A percentile compares a stretch with the other conserved stretches of the same genome.
phyloP scores from a whole-genome alignment of 202 grass and related monocot species.

The Eragrostis tef region DNA sequence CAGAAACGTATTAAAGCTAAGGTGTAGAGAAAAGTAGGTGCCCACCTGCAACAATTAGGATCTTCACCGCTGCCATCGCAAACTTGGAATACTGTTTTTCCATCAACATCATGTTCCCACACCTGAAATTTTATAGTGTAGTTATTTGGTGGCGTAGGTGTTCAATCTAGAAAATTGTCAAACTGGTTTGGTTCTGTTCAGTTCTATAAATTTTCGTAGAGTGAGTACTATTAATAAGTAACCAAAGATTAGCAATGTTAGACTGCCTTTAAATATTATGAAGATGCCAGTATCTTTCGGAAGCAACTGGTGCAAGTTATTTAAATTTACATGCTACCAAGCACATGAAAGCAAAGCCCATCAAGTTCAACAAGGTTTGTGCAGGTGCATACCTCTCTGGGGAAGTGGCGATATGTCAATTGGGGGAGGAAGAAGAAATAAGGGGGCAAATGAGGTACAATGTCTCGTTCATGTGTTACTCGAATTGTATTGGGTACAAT shows the following conservation, averaged over 20 bases:
- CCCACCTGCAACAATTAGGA: conserved; percentile 72
- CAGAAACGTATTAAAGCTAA: conserved; percentile 3
- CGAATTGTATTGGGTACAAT: conserved; percentile 68
- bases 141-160: too few species aligned
- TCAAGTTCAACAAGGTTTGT: not conserved
- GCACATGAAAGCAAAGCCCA: not conserved
- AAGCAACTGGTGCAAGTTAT: not conserved
- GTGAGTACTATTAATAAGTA: not conserved
- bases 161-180: too few species aligned
- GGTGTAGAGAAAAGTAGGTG: not conserved
- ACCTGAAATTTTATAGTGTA: conserved; percentile 53
- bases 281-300: not conserved
- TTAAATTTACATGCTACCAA: not conserved
- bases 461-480: conserved; percentile 70
- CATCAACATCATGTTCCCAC: conserved; percentile 63
- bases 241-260: not conserved
- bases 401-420: conserved; percentile 78
- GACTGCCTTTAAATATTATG: not conserved
- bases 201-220: too few species aligned
- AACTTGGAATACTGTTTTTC: conserved; percentile 55
- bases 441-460: conserved; percentile 89
- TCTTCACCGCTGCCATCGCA: conserved; percentile 89
- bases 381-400: conserved; percentile 68
- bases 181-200: too few species aligned
- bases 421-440: conserved; percentile 69